phyloP scores from a whole-genome alignment of 768 basidiomycete species.

The Mycena maculata region DNA sequence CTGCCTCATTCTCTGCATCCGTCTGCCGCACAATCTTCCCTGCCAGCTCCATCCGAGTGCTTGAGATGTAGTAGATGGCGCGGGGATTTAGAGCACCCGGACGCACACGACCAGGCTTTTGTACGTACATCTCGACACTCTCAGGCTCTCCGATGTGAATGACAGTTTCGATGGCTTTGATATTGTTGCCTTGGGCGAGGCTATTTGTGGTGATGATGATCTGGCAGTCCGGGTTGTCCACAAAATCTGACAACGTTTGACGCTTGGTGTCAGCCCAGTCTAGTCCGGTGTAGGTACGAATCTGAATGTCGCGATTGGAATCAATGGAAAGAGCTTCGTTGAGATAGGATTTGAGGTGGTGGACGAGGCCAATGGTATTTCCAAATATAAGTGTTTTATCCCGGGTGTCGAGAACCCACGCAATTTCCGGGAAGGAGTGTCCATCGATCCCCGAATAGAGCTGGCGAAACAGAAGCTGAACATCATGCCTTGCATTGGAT shows the following conservation, averaged over 20 bases:
- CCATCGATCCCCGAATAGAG: constrained; percentile 32
- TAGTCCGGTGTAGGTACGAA: background rate
- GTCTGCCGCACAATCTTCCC: background rate
- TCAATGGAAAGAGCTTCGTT: background rate
- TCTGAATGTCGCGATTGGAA: background rate
- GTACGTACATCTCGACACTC: constrained; percentile 16
- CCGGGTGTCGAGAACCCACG: constrained; percentile 36
- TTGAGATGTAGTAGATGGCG: constrained; percentile 1
- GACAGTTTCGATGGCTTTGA: background rate
- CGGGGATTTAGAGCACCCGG: background rate
- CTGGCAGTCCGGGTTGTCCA: background rate
- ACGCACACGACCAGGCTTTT: background rate
- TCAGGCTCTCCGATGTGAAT: constrained; percentile 12
- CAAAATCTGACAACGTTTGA: background rate
- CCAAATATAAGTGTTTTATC: constrained; percentile 42
- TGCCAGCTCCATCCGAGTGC: background rate
- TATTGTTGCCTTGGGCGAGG: constrained; percentile 2
- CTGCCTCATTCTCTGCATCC: constrained; percentile 8
- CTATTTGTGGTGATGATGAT: constrained; percentile 2
- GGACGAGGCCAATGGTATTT: constrained; percentile 39
- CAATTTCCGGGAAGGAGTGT: constrained; percentile 38
- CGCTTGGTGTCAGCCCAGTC: background rate
- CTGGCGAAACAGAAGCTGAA: constrained; percentile 38
- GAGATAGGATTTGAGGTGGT: constrained; percentile 38
- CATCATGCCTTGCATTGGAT: constrained; percentile 41